Conservation (phyloP, 169 alveolate species). For the Babesia ovata region DNA sequence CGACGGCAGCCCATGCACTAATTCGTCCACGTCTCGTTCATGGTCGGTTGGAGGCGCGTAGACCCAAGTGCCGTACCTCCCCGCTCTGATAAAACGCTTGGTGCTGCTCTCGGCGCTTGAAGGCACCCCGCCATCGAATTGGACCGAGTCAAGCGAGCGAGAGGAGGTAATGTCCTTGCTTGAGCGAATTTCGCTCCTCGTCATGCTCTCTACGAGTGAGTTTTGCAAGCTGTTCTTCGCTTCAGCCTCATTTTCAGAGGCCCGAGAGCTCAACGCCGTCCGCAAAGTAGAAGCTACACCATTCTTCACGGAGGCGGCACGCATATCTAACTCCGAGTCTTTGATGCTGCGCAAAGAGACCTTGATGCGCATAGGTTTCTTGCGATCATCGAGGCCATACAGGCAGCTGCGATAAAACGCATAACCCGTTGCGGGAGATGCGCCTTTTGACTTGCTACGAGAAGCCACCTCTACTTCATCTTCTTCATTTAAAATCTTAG, state of each 20-base stretch:
- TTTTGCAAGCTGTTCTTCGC: neutral
- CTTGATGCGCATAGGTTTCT: constrained; percentile 17
- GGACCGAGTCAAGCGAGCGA: constrained; percentile 9
- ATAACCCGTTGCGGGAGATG: constrained; percentile 1
- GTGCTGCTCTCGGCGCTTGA: neutral
- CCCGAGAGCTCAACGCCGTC: neutral
- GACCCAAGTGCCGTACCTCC: constrained; percentile 10
- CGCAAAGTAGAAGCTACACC: neutral
- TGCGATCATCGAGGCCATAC: constrained; percentile 45
- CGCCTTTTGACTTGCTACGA: neutral
- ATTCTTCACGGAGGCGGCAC: constrained; percentile 19
- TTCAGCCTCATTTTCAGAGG: neutral
- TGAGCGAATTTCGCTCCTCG: neutral
- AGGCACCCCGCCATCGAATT: constrained; percentile 39
- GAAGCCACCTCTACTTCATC: neutral
- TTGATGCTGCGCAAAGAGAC: constrained; percentile 39
- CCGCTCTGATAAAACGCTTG: neutral
- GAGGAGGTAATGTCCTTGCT: neutral
- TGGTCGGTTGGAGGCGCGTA: constrained; percentile 17
- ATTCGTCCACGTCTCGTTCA: neutral
- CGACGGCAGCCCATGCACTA: constrained; percentile 6
- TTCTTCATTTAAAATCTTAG: constrained; percentile 5
- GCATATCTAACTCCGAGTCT: constrained; percentile 36
- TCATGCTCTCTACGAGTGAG: neutral
- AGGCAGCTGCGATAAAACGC: constrained; percentile 64